Base-by-base conservation (phyloP, 1,139 yeast species). In the Suhomyces terraborum region DNA sequence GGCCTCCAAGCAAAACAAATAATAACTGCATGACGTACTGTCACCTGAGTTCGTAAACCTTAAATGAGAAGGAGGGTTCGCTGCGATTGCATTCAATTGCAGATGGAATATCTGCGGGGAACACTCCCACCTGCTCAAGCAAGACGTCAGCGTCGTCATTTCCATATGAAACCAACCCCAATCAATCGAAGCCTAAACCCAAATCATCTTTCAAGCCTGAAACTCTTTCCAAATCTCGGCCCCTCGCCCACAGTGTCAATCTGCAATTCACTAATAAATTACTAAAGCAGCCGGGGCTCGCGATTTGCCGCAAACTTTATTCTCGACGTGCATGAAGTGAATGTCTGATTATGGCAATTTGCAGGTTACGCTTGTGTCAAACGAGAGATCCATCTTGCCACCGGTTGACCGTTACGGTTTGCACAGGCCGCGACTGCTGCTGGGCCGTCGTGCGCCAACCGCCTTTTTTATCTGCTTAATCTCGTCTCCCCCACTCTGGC, bases 351-450 rank as follows among this genome's bases (percentile, higher is more conserved):
- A 19, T 8, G 33, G 24, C 22, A 22, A 22, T 22, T 32, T 32
- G 13, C 35, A 32, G 35, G 35, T 32, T 32, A 32, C 20, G 27
- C 27, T 22, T n/a, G 22, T 30, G 32, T 30, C 32, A 30, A 30
- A 30, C 24, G 17, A 20, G 7, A 30, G 32, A 30, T 30, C 32
- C 32, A 19, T 30, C 22, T 30, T 16, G 24, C 24, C 20, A 17
- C 24, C 32, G 6, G 5, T 8, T 12, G 32, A 24, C 27, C 27
- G 27, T 24, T 24, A 12, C n/a, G 8, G 23, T 7, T 21, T 21
- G 8, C 9, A 21, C 23, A 8, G 23, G 23, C 23, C 23, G 23
- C 23, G 8, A 21, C 23, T 21, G 23, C 23, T 21, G 9, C 23
- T 21, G 23, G 23, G 23, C 23, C 23, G 27, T 24, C 27, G 27